Conservation (phyloP, 2,329 filamentous ascomycete genomes). For the Aspergillus terreus region DNA sequence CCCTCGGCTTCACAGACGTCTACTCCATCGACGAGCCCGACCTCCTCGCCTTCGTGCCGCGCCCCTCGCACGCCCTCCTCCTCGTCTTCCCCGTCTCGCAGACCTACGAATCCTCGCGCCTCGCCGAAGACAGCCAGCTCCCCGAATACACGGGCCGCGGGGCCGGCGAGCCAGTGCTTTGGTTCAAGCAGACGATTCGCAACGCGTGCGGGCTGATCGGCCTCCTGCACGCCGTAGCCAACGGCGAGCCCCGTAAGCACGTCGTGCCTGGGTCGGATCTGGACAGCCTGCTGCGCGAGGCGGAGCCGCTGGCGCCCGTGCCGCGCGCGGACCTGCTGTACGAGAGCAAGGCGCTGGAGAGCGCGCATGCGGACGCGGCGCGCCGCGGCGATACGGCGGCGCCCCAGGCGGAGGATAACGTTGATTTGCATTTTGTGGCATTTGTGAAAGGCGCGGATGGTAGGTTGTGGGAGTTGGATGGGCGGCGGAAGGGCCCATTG, state of each 20-base stretch:
- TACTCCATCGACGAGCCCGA: conserved; percentile 84
- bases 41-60: conserved; percentile 80
- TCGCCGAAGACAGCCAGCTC: conserved; percentile 65
- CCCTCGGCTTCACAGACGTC: conserved; percentile 81
- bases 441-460: conserved; percentile 76
- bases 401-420: conserved; percentile 70
- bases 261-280: conserved; percentile 51
- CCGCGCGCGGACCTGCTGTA: conserved; percentile 73
- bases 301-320: conserved; percentile 64
- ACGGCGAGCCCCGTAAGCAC: conserved; percentile 65
- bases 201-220: conserved; percentile 93
- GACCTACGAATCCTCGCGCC: conserved; percentile 72
- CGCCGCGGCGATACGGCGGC: conserved; percentile 72
- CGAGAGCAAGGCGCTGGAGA: conserved; percentile 68
- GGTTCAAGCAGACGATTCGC: conserved; percentile 93
- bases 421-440: conserved; percentile 95
- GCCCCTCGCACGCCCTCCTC: conserved; percentile 81
- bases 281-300: conserved; percentile 60
- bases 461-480: conserved; percentile 78
- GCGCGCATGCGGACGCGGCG: conserved; percentile 75
- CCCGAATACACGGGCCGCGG: conserved; percentile 66
- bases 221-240: conserved; percentile 74
- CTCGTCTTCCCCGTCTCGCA: conserved; percentile 85
- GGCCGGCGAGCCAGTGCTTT: conserved; percentile 70
- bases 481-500: conserved; percentile 67